Base-by-base conservation (phyloP, 1,284 basidiomycete genomes). In the Clitocybe nebularis region DNA sequence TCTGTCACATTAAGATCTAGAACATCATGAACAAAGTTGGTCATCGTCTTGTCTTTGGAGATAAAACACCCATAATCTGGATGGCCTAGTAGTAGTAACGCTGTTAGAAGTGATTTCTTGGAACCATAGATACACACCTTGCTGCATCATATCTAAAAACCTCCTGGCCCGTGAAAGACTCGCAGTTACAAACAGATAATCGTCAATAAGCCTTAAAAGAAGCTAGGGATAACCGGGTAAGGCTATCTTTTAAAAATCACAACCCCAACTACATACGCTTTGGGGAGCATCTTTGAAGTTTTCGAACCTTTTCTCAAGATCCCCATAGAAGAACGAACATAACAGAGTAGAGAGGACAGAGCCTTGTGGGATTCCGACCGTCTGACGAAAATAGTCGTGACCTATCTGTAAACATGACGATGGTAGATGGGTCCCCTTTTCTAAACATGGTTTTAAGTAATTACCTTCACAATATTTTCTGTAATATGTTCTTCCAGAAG, bases 51-150 rank as follows among this genome's bases (percentile, higher is more conserved):
- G 34, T 90, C 87, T 33, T 73, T 71, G 5, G 91, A 84, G 38
- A 99, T 86, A 57, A 81, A 88, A 52, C 93, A 97, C 0, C 96
- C 95, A 56, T 97, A 98, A 55, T 93, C 87, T 0, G 88, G 87
- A 52, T 93, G 89, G 1, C 93, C 88, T 87, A 48, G 11, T 1
- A 16, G 7, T 14, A 14, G 11, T 13, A 41, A 19, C 17, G 14
- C 17, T 2, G 13, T 16, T 7, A 11, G n/a, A 20, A 20, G n/a
- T 5, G 5, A 13, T 10, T 13, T 13, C 34, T 25, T 20, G 13
- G 22, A 35, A 19, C n/a, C 14, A 7, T 5, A 26, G 9, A 7
- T 9, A 4, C 57, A 42, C 47, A 77, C 89, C 94, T 57, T 74
- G 55, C n/a, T 77, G 69, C 90, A 99, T 96, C 49, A 75, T 75